These are phyloP conservation scores for Pichia phayaonensis DNA, from an alignment of 805 yeast species.

Conservation along the genomic window DNA sequence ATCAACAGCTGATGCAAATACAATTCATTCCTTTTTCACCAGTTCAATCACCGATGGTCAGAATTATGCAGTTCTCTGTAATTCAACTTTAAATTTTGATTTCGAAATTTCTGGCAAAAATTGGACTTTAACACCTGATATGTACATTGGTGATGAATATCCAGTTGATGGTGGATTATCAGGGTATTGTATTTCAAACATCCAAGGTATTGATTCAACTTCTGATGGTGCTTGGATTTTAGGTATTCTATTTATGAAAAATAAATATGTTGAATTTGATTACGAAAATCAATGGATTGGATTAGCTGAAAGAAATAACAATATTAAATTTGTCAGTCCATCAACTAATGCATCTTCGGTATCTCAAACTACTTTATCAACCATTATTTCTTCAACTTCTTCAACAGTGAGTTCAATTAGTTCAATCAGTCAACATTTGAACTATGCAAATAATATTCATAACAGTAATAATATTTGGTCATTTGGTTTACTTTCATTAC, in stretches of 20 bases:
- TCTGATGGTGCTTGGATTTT: conserved; percentile 46
- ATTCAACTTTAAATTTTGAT: conserved; percentile 34
- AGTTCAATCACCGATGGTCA: conserved; percentile 50
- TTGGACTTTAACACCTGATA: conserved; percentile 36
- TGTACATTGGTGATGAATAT: conserved; percentile 45
- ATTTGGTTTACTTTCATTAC: neutral
- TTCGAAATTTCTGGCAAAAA: conserved; percentile 37
- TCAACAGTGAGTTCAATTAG: neutral
- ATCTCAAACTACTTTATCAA: neutral
- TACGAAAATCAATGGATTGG: conserved; percentile 43
- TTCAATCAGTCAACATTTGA: neutral
- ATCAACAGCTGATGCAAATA: conserved; percentile 47
- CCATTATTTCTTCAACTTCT: conserved; percentile 1
- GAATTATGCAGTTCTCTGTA: conserved; percentile 55
- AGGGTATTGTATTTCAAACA: conserved; percentile 57
- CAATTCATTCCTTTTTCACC: conserved; percentile 44
- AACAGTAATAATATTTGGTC: neutral
- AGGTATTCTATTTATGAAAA: conserved; percentile 54
- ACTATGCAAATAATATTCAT: neutral
- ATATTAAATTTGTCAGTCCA: conserved; percentile 20
- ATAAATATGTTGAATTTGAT: conserved; percentile 52
- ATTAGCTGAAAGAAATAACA: conserved; percentile 38
- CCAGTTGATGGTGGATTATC: conserved; percentile 26
- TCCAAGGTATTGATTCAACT: conserved; percentile 46
- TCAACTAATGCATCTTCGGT: neutral